Percentiles rank a stretch among this genome's conserved stretches.
Evolutionary conservation across 139 green algal genomes (phyloP).

Genomic region (Spirogloea muscicola): DNA sequence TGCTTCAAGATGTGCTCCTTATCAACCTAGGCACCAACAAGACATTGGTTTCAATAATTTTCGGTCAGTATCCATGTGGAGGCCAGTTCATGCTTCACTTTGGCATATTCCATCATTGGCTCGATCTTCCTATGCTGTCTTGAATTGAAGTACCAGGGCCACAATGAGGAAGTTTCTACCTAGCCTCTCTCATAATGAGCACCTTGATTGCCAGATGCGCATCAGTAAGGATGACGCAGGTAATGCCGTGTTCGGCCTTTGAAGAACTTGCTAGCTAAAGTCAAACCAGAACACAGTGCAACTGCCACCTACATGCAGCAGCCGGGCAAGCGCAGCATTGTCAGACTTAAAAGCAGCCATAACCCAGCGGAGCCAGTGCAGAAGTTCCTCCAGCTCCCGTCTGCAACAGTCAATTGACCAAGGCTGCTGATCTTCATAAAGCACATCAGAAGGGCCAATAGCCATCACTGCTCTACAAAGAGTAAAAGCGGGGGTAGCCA

Average conservation of each 20-base stretch:
- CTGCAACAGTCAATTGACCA: too few species aligned
- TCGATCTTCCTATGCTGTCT: too few species aligned
- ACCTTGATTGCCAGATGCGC: too few species aligned
- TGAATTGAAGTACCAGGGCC: too few species aligned
- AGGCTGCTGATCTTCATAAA: too few species aligned
- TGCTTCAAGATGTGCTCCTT: conserved; percentile 19
- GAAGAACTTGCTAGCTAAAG: background rate
- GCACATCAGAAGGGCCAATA: too few species aligned
- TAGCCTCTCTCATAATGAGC: too few species aligned
- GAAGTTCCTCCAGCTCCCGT: conserved; percentile 26
- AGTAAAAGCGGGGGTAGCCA: too few species aligned
- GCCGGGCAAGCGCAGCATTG: conserved; percentile 3
- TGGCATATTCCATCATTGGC: too few species aligned
- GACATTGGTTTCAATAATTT: background rate
- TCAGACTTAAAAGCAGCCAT: conserved; percentile 28
- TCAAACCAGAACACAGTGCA: background rate
- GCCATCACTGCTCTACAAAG: too few species aligned
- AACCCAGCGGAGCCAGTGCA: conserved; percentile 35
- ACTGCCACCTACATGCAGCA: background rate
- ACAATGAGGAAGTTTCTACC: too few species aligned
- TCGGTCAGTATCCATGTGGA: background rate
- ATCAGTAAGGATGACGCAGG: background rate
- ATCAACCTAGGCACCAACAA: background rate
- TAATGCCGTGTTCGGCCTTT: background rate
- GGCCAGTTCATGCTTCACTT: too few species aligned